Percentiles rank a stretch among this genome's conserved stretches.
These are phyloP conservation scores for Cyclotella atomus DNA, from an alignment of 108 stramenopile genomes.

Conservation along the genomic window DNA sequence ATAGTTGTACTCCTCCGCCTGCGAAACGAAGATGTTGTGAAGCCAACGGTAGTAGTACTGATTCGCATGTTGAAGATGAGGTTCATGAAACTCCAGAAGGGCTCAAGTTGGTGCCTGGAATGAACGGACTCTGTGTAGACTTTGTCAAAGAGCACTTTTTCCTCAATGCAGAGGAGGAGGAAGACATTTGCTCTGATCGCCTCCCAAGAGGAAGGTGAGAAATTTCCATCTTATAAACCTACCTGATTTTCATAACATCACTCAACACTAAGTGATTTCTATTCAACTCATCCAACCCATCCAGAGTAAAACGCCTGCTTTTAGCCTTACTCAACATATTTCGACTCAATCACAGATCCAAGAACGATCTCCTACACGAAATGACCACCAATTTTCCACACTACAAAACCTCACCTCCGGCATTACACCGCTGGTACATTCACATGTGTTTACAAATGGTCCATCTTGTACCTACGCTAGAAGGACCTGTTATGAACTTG, in stretches of 20 bases:
- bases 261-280: neutral
- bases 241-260: too few relatives aligned
- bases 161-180: neutral
- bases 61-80: neutral
- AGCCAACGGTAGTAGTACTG: too few relatives aligned
- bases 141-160: constrained; percentile 40
- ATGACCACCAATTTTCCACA: constrained; percentile 49
- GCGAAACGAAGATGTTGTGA: constrained; percentile 14
- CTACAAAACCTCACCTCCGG: constrained; percentile 38
- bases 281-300: neutral
- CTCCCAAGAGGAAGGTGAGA: constrained; percentile 44
- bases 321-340: constrained; percentile 46
- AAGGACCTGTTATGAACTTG: constrained; percentile 58
- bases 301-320: constrained; percentile 39
- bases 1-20: neutral
- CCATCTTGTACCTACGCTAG: constrained; percentile 39
- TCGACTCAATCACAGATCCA: constrained; percentile 43
- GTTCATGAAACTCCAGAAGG: constrained; percentile 14
- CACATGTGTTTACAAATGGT: constrained; percentile 47
- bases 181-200: constrained; percentile 39
- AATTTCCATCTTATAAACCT: too few relatives aligned
- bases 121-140: constrained; percentile 44
- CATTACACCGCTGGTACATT: constrained; percentile 49
- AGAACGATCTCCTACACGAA: constrained; percentile 40
- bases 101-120: constrained; percentile 39